These are phyloP conservation scores for Fusarium sp. DNA, from an alignment of 2,329 filamentous ascomycete species.

Conservation along the genomic window DNA sequence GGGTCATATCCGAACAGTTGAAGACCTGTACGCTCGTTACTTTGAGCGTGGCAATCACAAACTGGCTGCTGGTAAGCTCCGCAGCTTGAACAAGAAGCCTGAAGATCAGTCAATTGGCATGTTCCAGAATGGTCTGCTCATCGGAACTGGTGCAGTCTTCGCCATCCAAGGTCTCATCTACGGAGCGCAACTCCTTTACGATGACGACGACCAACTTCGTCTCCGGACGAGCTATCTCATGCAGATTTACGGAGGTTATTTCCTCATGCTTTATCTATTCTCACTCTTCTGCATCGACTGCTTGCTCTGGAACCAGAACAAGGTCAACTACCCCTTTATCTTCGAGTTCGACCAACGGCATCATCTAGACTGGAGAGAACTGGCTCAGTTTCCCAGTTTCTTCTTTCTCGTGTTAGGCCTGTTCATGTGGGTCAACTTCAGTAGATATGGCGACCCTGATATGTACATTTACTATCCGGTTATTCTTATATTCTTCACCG, in stretches of 20 bases:
- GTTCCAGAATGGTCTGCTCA: slow-evolving; percentile 72
- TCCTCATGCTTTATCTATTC: slow-evolving; percentile 83
- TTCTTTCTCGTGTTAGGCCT: slow-evolving; percentile 83
- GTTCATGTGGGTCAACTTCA: slow-evolving; percentile 91
- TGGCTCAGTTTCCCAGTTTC: slow-evolving; percentile 87
- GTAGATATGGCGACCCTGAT: slow-evolving; percentile 68
- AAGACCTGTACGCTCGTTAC: slow-evolving; percentile 93
- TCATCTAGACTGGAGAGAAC: slow-evolving; percentile 87
- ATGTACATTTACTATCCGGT: slow-evolving; percentile 91
- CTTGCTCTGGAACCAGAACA: slow-evolving; percentile 81
- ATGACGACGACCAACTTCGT: slow-evolving; percentile 60
- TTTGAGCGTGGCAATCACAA: slow-evolving; percentile 96
- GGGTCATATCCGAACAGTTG: slow-evolving; percentile 79
- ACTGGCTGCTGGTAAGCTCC: slow-evolving; percentile 86
- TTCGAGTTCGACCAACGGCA: slow-evolving; percentile 95
- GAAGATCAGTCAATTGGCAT: slow-evolving; percentile 66
- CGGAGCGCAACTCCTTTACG: slow-evolving; percentile 64
- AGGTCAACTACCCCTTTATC: slow-evolving; percentile 96
- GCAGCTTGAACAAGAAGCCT: slow-evolving; percentile 72
- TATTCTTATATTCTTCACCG: slow-evolving; percentile 76
- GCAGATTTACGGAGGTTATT: slow-evolving; percentile 94
- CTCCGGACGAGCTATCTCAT: slow-evolving; percentile 74
- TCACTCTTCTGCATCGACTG: slow-evolving; percentile 88
- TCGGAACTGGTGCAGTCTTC: slow-evolving; percentile 76
- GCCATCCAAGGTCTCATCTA: slow-evolving; percentile 73